Conservation (phyloP, 164 flowering plant genomes). For the Nymphaea thermarum region DNA sequence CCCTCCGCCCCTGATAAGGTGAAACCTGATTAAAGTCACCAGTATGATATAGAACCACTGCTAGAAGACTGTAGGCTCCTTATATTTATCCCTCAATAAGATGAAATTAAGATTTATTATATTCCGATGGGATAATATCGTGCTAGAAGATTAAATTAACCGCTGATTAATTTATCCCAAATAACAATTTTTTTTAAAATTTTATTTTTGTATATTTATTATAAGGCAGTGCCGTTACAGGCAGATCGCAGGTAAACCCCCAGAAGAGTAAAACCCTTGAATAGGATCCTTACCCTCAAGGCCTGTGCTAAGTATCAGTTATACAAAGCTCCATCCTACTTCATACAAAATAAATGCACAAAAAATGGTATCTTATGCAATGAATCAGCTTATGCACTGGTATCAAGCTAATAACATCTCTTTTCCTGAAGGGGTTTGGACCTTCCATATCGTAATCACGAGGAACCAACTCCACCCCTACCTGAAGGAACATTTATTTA, state of each 20-base stretch:
- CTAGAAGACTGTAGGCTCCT: conserved; percentile 99
- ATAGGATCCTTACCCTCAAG: too few relatives aligned
- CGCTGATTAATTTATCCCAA: neutral
- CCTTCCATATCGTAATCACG: conserved; percentile 95
- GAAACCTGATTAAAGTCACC: conserved; percentile 99
- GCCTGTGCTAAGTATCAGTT: too few relatives aligned
- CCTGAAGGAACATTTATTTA: conserved; percentile 27
- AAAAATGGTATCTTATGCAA: conserved; percentile 3
- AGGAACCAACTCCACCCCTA: conserved; percentile 89
- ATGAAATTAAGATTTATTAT: too few relatives aligned
- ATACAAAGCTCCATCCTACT: too few relatives aligned
- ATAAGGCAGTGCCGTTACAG: too few relatives aligned
- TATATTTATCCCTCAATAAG: too few relatives aligned
- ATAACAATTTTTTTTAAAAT: neutral
- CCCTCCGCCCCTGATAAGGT: neutral
- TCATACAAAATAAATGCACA: neutral
- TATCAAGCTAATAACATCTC: conserved; percentile 71
- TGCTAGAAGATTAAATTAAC: conserved; percentile 41
- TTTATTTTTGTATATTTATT: too few relatives aligned
- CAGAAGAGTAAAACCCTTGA: too few relatives aligned
- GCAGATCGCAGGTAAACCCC: too few relatives aligned
- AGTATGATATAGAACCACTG: conserved; percentile 95
- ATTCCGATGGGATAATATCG: conserved; percentile 97
- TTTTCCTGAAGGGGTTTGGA: conserved; percentile 62
- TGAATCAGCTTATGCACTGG: conserved; percentile 92